Base-by-base conservation (phyloP, 2,329 filamentous ascomycete genomes). In the Nothophoma quercina region DNA sequence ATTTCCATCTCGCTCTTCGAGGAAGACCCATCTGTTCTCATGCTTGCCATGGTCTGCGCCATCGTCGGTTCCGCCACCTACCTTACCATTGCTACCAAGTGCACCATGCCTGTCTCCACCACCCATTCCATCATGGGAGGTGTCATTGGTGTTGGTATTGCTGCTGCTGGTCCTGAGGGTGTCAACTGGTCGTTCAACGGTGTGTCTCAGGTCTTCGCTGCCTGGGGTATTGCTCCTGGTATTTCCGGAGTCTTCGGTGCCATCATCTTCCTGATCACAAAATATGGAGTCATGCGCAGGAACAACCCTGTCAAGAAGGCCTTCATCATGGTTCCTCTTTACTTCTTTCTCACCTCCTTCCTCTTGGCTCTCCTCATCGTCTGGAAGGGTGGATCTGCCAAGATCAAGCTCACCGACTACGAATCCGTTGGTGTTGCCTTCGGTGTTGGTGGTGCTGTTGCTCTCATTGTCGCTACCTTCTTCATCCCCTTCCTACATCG, bases 401-500 rank as follows among this genome's bases (percentile, higher is more conserved):
- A 61, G 43, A 75, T 85, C 54, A 75, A 77, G 8, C 75, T 87
- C 28, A 79, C 73, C 32, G 77, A 80, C 8, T 70, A 70, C 4
- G 74, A 81, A 62, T 77, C 84, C 21, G 78, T 78, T 13, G 83
- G 82, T 47, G 78, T 82, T 45, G 84, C 85, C 23, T 70, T 87
- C 26, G 83, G 79, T 32, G 74, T 80, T 18, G 82, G 82, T 52
- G 78, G 75, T 16, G 82, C 56, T 21, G 82, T 80, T 50, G 78
- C 74, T n/a, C 58, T 81, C 4, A 62, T 87, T 10, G 71, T 83
- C 52, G 67, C 66, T 47, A 50, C 82, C 54, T 85, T 85, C 70
- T 79, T 87, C 53, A 76, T 86, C 15, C 84, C 85, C 2, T 87
- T 81, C 76, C 65, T 87, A 51, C 81, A 86, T 68, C 79, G 82